Evolutionary conservation across 129 eudicot species (phyloP), one percentile per base, ranked within the genome.

Genomic region (Calendula officinalis): DNA sequence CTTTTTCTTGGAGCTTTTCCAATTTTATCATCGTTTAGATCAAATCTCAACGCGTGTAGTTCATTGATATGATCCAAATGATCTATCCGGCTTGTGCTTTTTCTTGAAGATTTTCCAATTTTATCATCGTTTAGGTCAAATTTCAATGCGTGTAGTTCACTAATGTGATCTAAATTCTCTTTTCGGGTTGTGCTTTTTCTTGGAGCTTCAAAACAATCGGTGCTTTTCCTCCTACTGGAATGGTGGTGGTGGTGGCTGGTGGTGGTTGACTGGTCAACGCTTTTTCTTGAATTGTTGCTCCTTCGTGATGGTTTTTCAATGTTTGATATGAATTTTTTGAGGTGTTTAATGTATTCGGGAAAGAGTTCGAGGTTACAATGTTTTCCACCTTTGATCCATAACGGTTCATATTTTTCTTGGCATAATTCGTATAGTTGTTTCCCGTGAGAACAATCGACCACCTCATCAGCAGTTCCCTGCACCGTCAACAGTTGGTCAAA

Each of bases 391-490:
- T 85, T 82, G 62, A 89, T 65, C 97, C 97, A 89, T 73, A 89
- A 72, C 7, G 95, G 97, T 71, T 89, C 97, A 38, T 86, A 86
- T 72, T 86, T 89, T 49, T 89, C 91, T 65, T 67, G 78, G 69
- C 95, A 78, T n/a, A 86, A 74, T 57, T 84, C 86, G 82, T 83
- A 89, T 12, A 89, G 87, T 73, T 81, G 90, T 71, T 77, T 83
- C 30, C 95, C 95, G 8, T 89, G 97, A 39, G 97, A 89, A 63
- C 75, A 81, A 51, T 89, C 86, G 10, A 89, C 97, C 38, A 89
- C 97, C 70, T 86, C 96, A 76, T 89, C 96, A 2, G 85, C 67
- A 67, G 90, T 89, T 52, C 96, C 96, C 96, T 89, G 80, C 67
- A 52, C 35, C 7, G 37, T 43, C 4, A 52, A 55, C 0, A 11